Conservation (phyloP, 352 stramenopile species). For the Thalassiosira mediterranea region DNA sequence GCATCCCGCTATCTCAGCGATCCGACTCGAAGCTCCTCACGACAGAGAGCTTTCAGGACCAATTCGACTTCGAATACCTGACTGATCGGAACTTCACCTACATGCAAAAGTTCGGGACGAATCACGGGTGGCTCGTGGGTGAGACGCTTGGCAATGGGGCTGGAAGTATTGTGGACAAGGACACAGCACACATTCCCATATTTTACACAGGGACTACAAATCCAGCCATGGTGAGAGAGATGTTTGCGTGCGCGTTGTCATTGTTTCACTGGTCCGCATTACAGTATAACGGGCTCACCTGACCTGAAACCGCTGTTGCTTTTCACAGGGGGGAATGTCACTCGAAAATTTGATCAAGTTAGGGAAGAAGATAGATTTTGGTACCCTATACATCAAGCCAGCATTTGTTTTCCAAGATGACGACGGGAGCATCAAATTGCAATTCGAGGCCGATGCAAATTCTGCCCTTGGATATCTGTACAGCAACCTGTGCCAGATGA, state of each 20-base stretch:
- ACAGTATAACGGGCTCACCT: conserved; percentile 18
- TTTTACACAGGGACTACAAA: conserved; percentile 64
- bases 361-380: conserved; percentile 53
- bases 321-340: conserved; percentile 51
- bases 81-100: conserved; percentile 60
- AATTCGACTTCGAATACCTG: conserved; percentile 63
- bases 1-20: conserved; percentile 44
- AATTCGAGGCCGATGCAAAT: conserved; percentile 57
- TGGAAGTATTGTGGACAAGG: conserved; percentile 57
- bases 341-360: conserved; percentile 53
- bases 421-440: conserved; percentile 54
- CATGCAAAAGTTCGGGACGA: conserved; percentile 57
- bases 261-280: conserved; percentile 39
- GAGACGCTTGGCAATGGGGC: conserved; percentile 49
- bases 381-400: conserved; percentile 57
- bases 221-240: conserved; percentile 46
- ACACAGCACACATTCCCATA: conserved; percentile 56
- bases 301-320: not conserved
- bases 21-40: conserved; percentile 55
- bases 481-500: conserved; percentile 52
- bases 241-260: not conserved
- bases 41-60: conserved; percentile 47
- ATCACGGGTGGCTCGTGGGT: conserved; percentile 62
- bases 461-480: conserved; percentile 60
- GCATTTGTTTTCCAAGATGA: conserved; percentile 60